These are phyloP conservation scores for Malus hybrid DNA, from an alignment of 331 rosid genomes.

Conservation along the genomic window DNA sequence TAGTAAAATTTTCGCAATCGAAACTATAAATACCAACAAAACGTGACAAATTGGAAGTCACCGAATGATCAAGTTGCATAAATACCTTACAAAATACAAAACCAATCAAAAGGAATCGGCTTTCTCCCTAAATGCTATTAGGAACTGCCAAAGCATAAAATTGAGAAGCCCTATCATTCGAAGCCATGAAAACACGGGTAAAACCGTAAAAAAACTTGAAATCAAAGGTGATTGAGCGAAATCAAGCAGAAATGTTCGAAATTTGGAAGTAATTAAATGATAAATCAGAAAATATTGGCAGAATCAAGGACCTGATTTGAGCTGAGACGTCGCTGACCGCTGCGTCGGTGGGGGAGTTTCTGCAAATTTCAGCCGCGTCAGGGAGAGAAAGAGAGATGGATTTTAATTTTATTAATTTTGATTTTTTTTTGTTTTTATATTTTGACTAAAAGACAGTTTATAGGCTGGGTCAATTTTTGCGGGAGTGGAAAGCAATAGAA, in stretches of 20 bases:
- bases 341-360: conserved; percentile 37
- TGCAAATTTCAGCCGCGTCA: conserved; percentile 31
- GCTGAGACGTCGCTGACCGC: conserved; percentile 32
- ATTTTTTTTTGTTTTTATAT: not conserved
- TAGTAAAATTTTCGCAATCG: not conserved
- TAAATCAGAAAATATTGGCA: not conserved
- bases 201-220: not conserved
- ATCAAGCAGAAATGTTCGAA: not conserved
- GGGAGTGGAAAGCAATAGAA: not conserved
- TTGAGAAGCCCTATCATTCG: not conserved
- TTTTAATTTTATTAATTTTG: not conserved
- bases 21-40: not conserved
- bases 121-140: not conserved
- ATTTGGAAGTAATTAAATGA: not conserved
- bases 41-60: not conserved
- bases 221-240: not conserved
- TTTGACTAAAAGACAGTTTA: not conserved
- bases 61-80: not conserved
- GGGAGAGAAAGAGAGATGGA: conserved; percentile 4
- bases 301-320: conserved; percentile 53
- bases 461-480: conserved; percentile 9
- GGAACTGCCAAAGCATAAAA: not conserved
- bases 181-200: not conserved
- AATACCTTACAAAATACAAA: not conserved
- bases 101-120: not conserved